Conservation (phyloP, 176 grass and related monocot genomes). For the Oryza glumipatula region DNA sequence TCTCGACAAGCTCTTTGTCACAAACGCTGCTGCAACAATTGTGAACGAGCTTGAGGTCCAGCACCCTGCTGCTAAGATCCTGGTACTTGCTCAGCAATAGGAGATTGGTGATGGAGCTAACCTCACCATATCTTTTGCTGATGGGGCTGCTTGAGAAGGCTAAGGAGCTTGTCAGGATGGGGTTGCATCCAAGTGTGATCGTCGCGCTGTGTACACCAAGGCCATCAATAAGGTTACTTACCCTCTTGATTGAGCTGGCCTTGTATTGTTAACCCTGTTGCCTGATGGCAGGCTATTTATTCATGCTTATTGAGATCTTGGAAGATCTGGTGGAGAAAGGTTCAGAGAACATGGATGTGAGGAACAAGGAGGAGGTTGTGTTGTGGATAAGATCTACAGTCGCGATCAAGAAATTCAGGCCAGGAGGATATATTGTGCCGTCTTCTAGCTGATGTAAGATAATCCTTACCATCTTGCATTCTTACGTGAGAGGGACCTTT, state of each 20-base stretch:
- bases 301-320: conserved; percentile 54
- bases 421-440: no score
- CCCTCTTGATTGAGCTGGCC: neutral
- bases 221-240: conserved; percentile 72
- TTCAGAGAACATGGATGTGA: conserved; percentile 88
- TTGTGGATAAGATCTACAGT: conserved; percentile 85
- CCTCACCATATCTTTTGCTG: conserved; percentile 89
- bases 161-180: conserved; percentile 94
- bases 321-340: conserved; percentile 87
- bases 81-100: conserved; percentile 88
- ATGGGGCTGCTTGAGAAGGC: conserved; percentile 88
- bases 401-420: conserved; percentile 36
- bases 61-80: conserved; percentile 86
- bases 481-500: no score
- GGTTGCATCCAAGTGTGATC: conserved; percentile 92
- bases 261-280: neutral
- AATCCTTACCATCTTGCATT: no score
- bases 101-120: conserved; percentile 89
- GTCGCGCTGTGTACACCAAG: conserved; percentile 63
- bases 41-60: conserved; percentile 90
- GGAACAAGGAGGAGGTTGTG: conserved; percentile 83
- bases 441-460: no score
- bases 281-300: conserved; percentile 16
- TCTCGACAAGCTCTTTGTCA: conserved; percentile 86
- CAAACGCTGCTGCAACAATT: conserved; percentile 79